Evolutionary conservation across 805 yeast species (phyloP).

Genomic region (Saturnispora sekii): DNA sequence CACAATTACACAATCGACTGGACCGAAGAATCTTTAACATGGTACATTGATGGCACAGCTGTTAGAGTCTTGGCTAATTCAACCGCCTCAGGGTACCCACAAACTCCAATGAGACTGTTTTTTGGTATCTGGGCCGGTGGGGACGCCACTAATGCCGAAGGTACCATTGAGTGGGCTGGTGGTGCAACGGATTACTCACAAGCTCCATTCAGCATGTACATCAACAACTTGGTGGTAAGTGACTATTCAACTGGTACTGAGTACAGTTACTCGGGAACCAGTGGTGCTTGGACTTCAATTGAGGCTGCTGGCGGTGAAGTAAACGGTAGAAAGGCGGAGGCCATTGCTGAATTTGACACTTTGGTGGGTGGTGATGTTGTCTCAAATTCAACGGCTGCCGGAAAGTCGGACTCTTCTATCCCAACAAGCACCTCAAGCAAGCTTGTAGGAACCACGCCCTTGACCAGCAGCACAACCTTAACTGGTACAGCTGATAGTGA

Average conservation of each 20-base stretch:
- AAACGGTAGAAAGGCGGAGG: slow-evolving; percentile 46
- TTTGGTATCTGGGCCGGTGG: slow-evolving; percentile 83
- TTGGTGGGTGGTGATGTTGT: slow-evolving; percentile 26
- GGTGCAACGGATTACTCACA: slow-evolving; percentile 55
- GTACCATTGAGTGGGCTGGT: slow-evolving; percentile 80
- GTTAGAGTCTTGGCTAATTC: slow-evolving; percentile 53
- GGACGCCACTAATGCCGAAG: slow-evolving; percentile 50
- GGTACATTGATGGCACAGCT: slow-evolving; percentile 63
- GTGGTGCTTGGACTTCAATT: slow-evolving; percentile 56
- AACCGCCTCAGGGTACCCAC: slow-evolving; percentile 70
- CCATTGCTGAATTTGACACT: slow-evolving; percentile 32
- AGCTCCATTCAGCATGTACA: slow-evolving; percentile 61
- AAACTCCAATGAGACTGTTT: slow-evolving; percentile 64
- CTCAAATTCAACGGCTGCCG: not conserved
- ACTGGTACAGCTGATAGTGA: not conserved
- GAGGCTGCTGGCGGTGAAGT: slow-evolving; percentile 47
- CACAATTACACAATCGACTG: slow-evolving; percentile 83
- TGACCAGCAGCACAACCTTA: not conserved
- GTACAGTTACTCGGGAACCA: slow-evolving; percentile 43
- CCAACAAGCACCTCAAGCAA: not conserved
- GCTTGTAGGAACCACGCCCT: not conserved
- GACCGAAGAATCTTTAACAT: slow-evolving; percentile 54
- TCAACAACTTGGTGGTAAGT: slow-evolving; percentile 49
- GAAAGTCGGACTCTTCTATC: slow-evolving; percentile 5
- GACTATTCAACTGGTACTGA: slow-evolving; percentile 60